These are phyloP conservation scores for Candida tunisiensis DNA, from an alignment of 1,139 yeast species.

Conservation along the genomic window DNA sequence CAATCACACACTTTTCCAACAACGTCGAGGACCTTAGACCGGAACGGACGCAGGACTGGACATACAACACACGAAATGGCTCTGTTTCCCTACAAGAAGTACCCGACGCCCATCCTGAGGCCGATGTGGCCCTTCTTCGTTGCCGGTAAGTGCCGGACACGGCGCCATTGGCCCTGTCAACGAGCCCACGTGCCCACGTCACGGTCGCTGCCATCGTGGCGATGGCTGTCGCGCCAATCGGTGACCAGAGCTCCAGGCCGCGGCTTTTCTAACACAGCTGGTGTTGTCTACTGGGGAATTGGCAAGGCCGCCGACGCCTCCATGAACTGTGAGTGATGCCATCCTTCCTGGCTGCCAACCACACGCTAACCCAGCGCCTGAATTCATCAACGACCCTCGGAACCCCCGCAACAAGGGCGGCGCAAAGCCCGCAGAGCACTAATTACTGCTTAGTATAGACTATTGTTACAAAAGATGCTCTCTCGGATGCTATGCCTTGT, in stretches of 20 bases:
- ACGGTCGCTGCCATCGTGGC: not conserved
- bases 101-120: conserved; percentile 34
- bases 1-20: no score
- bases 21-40: no score
- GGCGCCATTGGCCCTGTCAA: no score
- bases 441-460: conserved; percentile 1
- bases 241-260: not conserved
- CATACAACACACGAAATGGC: no score
- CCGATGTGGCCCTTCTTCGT: conserved; percentile 55
- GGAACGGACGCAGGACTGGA: no score
- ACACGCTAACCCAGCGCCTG: no score
- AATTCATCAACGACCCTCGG: conserved; percentile 64
- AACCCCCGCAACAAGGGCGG: conserved; percentile 50
- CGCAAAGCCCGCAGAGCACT: conserved; percentile 31
- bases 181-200: no score
- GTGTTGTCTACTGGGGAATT: conserved; percentile 36
- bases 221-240: not conserved
- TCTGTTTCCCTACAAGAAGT: conserved; percentile 25
- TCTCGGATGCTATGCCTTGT: not conserved
- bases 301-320: conserved; percentile 39
- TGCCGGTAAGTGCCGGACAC: conserved; percentile 27
- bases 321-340: conserved; percentile 24
- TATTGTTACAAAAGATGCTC: not conserved
- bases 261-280: conserved; percentile 17
- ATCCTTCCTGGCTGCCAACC: no score